Conservation (phyloP, 495 filamentous ascomycete genomes). For the Podospora conica region DNA sequence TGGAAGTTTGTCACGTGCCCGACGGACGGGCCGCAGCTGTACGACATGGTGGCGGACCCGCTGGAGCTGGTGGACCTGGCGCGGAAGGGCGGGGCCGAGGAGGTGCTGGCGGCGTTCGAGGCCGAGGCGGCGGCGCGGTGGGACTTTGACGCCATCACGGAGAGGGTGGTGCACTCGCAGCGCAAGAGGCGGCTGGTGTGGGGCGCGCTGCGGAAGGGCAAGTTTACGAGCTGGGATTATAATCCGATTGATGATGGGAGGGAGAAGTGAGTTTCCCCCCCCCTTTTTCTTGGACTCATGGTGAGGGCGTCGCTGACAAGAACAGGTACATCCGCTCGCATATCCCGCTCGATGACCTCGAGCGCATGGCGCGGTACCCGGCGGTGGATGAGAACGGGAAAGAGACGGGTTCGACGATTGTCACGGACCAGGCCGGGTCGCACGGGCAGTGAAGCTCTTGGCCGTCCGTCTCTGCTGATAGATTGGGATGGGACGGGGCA, state of each 20-base stretch:
- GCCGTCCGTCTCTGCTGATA: too few relatives aligned
- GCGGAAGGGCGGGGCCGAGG: slow-evolving; percentile 38
- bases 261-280: slow-evolving; percentile 57
- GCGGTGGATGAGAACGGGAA: slow-evolving; percentile 55
- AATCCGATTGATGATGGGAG: slow-evolving; percentile 65
- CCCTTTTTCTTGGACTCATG: too few relatives aligned
- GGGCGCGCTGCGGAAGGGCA: slow-evolving; percentile 64
- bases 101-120: slow-evolving; percentile 53
- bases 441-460: slow-evolving; percentile 33
- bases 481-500: background rate
- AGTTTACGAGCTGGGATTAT: slow-evolving; percentile 69
- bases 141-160: slow-evolving; percentile 66
- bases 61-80: slow-evolving; percentile 68
- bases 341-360: slow-evolving; percentile 62
- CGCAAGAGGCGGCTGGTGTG: slow-evolving; percentile 66
- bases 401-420: slow-evolving; percentile 33
- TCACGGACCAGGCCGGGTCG: slow-evolving; percentile 42
- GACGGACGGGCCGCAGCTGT: slow-evolving; percentile 74
- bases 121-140: slow-evolving; percentile 61
- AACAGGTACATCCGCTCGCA: slow-evolving; percentile 60
- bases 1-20: slow-evolving; percentile 83
- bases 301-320: background rate
- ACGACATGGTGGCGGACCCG: slow-evolving; percentile 65
- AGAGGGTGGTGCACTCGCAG: slow-evolving; percentile 64
- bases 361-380: slow-evolving; percentile 58